Evolutionary conservation across 208 protist species (phyloP).

Genomic region (Strigomonas culicis): DNA sequence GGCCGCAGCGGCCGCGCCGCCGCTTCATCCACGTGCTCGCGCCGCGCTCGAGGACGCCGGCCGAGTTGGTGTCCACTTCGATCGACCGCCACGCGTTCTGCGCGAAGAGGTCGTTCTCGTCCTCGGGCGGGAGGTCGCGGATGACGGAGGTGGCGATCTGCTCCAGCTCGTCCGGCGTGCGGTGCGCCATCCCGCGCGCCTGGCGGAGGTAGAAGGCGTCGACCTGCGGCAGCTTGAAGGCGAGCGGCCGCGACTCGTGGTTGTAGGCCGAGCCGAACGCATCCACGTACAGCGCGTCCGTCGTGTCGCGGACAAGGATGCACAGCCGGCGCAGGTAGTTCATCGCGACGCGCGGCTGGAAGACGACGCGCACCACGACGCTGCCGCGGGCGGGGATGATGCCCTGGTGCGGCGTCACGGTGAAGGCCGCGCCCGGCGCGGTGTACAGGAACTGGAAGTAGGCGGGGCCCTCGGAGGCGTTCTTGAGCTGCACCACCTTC

Average conservation of each 20-base stretch:
- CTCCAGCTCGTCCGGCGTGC: slow-evolving; percentile 60
- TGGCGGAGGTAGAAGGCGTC: slow-evolving; percentile 51
- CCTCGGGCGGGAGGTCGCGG: background rate
- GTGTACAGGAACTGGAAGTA: slow-evolving; percentile 38
- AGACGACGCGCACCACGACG: slow-evolving; percentile 55
- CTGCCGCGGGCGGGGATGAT: slow-evolving; percentile 43
- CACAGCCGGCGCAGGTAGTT: slow-evolving; percentile 86
- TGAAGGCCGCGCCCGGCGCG: slow-evolving; percentile 65
- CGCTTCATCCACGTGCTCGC: background rate
- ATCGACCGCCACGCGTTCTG: slow-evolving; percentile 4
- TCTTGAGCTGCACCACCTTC: slow-evolving; percentile 33
- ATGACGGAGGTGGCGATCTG: slow-evolving; percentile 28
- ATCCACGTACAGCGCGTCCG: slow-evolving; percentile 62
- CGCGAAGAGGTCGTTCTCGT: background rate
- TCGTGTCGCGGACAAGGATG: slow-evolving; percentile 52
- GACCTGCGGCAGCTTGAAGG: slow-evolving; percentile 54
- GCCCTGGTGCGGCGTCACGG: slow-evolving; percentile 40
- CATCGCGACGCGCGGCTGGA: slow-evolving; percentile 64
- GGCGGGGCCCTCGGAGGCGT: slow-evolving; percentile 33
- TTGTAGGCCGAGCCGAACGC: slow-evolving; percentile 85
- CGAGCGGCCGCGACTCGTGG: slow-evolving; percentile 42
- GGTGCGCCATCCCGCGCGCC: slow-evolving; percentile 47
- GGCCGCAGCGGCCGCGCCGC: background rate
- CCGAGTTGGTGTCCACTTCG: slow-evolving; percentile 6
- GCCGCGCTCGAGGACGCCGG: background rate